Percentiles rank a stretch among this genome's conserved stretches.
Conservation (phyloP, 441 rosid species). For the California macrophylla region DNA sequence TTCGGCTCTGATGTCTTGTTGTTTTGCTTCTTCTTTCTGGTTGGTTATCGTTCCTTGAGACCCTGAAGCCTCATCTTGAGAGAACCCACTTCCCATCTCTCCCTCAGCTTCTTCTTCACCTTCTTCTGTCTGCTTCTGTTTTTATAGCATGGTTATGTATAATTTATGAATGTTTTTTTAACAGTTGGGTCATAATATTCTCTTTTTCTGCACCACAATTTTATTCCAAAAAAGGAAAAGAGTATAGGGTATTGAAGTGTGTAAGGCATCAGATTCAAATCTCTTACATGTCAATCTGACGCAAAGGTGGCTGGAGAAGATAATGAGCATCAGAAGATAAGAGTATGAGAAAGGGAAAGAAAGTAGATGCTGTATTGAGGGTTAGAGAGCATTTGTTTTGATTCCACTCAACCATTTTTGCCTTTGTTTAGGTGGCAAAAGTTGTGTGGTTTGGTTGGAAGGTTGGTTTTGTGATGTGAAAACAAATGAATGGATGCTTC, state of each 20-base stretch:
- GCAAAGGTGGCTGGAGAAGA: no score
- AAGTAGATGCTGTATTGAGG: not conserved
- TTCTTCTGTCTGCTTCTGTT: not conserved
- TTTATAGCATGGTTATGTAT: constrained; percentile 18
- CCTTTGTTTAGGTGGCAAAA: not conserved
- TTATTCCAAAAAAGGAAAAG: not conserved
- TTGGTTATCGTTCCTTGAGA: not conserved
- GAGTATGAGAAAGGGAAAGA: not conserved
- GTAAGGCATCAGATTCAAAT: not conserved
- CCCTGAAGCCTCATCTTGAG: constrained; percentile 18
- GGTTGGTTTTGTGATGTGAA: not conserved
- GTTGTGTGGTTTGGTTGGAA: not conserved
- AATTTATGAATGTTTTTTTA: not conserved
- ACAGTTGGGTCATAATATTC: not conserved
- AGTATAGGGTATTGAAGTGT: not conserved
- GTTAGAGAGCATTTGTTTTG: not conserved
- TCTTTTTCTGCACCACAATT: not conserved
- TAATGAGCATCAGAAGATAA: not conserved
- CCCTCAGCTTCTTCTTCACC: not conserved
- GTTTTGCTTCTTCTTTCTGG: not conserved
- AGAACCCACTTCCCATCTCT: constrained; percentile 24
- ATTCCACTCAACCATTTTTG: not conserved
- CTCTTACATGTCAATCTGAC: not conserved
- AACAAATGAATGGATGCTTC: not conserved
- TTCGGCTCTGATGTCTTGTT: not conserved